These are phyloP conservation scores for Pilasporangium apinafurcum DNA, from an alignment of 352 stramenopile genomes.

Conservation along the genomic window DNA sequence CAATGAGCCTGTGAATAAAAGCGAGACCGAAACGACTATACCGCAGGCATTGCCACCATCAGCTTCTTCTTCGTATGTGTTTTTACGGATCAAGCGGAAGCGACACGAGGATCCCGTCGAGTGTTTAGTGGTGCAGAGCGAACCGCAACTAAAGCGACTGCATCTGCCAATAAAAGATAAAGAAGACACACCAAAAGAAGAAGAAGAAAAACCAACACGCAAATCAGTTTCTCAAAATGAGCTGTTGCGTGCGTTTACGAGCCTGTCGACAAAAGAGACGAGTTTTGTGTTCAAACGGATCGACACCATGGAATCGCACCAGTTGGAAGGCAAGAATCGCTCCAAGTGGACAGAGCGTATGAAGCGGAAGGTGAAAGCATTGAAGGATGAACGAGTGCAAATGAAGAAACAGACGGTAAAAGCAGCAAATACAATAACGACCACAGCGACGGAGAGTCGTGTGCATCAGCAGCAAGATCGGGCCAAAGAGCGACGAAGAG, in stretches of 20 bases:
- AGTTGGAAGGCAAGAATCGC: conserved; percentile 17
- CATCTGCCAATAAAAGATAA: background rate
- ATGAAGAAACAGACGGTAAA: conserved; percentile 20
- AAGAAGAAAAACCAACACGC: conserved; percentile 2
- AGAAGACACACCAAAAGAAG: conserved; percentile 9
- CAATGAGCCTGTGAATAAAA: conserved; percentile 4
- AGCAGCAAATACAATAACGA: background rate
- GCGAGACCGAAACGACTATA: conserved; percentile 4
- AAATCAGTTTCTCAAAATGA: conserved; percentile 9
- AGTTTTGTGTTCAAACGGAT: conserved; percentile 81
- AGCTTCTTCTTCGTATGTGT: conserved; percentile 37
- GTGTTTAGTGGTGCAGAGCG: conserved; percentile 52
- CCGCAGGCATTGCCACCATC: too few species aligned
- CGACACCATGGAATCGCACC: conserved; percentile 66
- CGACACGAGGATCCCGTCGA: conserved; percentile 76
- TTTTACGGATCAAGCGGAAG: conserved; percentile 79
- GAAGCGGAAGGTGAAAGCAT: conserved; percentile 57
- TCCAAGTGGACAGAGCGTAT: conserved; percentile 59
- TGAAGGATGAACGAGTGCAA: conserved; percentile 36
- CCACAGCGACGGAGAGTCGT: conserved; percentile 18
- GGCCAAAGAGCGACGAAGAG: conserved; percentile 42
- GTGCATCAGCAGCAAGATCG: conserved; percentile 54
- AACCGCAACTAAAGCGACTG: conserved; percentile 17
- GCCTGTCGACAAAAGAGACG: conserved; percentile 60
- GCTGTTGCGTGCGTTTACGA: conserved; percentile 49